A percentile compares a stretch with the other conserved stretches of the same genome.
Conservation (phyloP, 2,329 filamentous ascomycete genomes). For the Colletotrichum costaricense region DNA sequence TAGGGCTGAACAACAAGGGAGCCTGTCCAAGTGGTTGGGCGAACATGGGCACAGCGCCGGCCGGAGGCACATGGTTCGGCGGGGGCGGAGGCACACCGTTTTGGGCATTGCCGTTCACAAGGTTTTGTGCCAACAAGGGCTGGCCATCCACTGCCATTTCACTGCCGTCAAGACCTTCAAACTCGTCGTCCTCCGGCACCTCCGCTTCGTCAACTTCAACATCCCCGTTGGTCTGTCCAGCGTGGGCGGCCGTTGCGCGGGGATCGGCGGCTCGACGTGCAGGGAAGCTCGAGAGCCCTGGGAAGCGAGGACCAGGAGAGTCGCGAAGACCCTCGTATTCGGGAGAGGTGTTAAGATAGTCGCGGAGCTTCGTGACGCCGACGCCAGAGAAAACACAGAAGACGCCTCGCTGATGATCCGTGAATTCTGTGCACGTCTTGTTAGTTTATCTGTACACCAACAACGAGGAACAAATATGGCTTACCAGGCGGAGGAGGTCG, state of each 20-base stretch:
- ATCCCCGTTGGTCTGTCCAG: constrained; percentile 41
- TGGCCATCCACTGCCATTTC: constrained; percentile 51
- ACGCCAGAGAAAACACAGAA: constrained; percentile 97
- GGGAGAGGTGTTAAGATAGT: constrained; percentile 75
- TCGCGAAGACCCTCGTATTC: constrained; percentile 59
- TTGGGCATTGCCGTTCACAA: constrained; percentile 32
- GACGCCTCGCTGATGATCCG: constrained; percentile 91
- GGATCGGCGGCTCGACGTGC: constrained; percentile 2
- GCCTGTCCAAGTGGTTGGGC: constrained; percentile 30
- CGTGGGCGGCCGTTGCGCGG: constrained; percentile 35
- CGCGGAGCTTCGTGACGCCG: constrained; percentile 81
- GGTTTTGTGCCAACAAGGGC: constrained; percentile 33
- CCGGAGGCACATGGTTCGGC: constrained; percentile 24
- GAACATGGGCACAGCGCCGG: constrained; percentile 28
- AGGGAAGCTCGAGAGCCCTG: constrained; percentile 13
- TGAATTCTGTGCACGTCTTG: constrained; percentile 78
- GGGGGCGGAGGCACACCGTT: constrained; percentile 26
- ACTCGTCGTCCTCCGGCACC: constrained; percentile 57
- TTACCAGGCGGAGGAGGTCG: constrained; percentile 82
- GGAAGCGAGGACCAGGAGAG: constrained; percentile 36
- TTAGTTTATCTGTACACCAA: constrained; percentile 40
- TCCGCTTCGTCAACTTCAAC: constrained; percentile 52
- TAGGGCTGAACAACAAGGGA: constrained; percentile 28
- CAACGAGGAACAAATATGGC: constrained; percentile 36
- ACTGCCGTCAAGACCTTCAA: constrained; percentile 52